Evolutionary conservation across 2,329 filamentous ascomycete species (phyloP).

Genomic region (Ophiobolus disseminans): DNA sequence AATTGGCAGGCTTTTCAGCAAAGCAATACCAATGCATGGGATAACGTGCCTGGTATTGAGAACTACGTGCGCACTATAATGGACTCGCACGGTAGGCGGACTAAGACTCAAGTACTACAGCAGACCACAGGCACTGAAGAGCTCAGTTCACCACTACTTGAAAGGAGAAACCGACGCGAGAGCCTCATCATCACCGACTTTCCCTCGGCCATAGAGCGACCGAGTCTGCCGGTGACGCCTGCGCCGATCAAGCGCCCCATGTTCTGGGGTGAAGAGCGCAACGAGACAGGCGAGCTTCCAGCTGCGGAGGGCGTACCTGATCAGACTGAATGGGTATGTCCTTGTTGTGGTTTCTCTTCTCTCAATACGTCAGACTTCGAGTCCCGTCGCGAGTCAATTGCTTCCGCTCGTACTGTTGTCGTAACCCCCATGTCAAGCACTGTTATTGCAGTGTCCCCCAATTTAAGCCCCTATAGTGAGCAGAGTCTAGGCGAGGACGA

Average conservation of each 20-base stretch:
- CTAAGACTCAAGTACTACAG: conserved; percentile 51
- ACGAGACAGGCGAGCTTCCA: conserved; percentile 68
- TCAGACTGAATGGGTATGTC: conserved; percentile 95
- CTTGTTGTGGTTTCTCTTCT: conserved; percentile 46
- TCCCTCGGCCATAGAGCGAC: conserved; percentile 79
- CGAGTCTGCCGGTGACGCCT: conserved; percentile 88
- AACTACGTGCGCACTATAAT: conserved; percentile 79
- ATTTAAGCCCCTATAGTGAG: neutral
- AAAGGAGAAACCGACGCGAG: conserved; percentile 52
- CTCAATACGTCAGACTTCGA: conserved; percentile 39
- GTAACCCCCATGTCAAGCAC: conserved; percentile 20
- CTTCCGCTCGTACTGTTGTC: conserved; percentile 28
- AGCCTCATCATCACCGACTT: conserved; percentile 84
- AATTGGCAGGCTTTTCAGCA: conserved; percentile 78
- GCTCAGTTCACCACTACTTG: conserved; percentile 41
- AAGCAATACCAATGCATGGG: conserved; percentile 80
- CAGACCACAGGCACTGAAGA: conserved; percentile 35
- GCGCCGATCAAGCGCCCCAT: conserved; percentile 75
- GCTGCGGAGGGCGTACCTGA: conserved; percentile 81
- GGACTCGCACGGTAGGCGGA: conserved; percentile 66
- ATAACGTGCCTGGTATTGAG: conserved; percentile 86
- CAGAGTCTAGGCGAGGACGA: neutral
- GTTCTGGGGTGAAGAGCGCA: conserved; percentile 70
- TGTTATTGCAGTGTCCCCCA: conserved; percentile 8
- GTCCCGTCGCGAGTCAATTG: conserved; percentile 27